phyloP scores from a whole-genome alignment of 352 stramenopile genomes.

The Blastocystis sp. region DNA sequence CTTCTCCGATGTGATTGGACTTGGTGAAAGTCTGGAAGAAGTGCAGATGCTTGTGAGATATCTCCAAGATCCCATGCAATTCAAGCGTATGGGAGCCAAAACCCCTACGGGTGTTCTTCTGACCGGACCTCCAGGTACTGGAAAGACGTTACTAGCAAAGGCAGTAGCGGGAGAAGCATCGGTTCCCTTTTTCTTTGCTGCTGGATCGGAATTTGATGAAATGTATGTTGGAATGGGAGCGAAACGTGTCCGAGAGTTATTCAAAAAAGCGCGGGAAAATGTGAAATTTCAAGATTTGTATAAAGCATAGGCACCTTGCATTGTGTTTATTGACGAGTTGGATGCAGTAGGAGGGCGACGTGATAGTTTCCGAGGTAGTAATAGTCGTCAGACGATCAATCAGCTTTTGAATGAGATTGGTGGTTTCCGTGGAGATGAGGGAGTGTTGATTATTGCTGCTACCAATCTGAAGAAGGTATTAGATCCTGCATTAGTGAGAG shows the following conservation, averaged over 20 bases:
- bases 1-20: constrained; percentile 18
- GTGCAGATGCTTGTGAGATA: constrained; percentile 36
- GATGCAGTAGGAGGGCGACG: constrained; percentile 91
- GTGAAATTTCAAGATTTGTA: not conserved
- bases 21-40: not conserved
- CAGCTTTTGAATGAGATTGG: constrained; percentile 83
- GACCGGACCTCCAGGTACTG: constrained; percentile 85
- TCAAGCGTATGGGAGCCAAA: not conserved
- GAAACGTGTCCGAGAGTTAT: constrained; percentile 81
- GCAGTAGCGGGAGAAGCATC: constrained; percentile 82
- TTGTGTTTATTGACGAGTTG: constrained; percentile 99
- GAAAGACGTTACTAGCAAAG: constrained; percentile 95
- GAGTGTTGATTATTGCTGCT: constrained; percentile 94
- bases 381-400: constrained; percentile 84
- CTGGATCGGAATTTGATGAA: constrained; percentile 47
- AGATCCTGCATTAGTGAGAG: constrained; percentile 89
- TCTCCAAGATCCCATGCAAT: constrained; percentile 23
- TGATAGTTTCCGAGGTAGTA: constrained; percentile 72
- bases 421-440: constrained; percentile 91
- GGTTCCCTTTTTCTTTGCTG: constrained; percentile 19
- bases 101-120: constrained; percentile 17
- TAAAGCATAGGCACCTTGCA: constrained; percentile 71
- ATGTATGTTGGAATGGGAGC: constrained; percentile 74
- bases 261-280: constrained; percentile 27
- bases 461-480: constrained; percentile 95